Conservation (phyloP, 345 rosid genomes). For the Ceriops tagal region DNA sequence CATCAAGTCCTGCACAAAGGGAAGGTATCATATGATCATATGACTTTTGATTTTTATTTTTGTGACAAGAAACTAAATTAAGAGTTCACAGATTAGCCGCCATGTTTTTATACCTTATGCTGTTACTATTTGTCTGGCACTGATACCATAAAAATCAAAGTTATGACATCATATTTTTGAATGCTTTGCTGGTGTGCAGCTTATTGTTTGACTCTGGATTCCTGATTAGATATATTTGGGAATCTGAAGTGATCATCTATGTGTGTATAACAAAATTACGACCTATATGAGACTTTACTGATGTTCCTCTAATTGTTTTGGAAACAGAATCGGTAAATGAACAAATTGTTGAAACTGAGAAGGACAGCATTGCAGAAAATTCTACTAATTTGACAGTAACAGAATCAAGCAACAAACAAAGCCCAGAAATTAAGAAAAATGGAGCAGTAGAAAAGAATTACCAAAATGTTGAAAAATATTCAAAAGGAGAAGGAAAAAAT, state of each 20-base stretch:
- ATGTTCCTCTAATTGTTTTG: neutral
- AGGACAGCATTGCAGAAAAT: slow-evolving; percentile 9
- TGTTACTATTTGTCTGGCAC: neutral
- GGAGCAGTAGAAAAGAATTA: slow-evolving; percentile 16
- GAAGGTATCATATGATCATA: slow-evolving; percentile 19
- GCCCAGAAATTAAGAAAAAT: slow-evolving; percentile 16
- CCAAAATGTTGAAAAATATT: slow-evolving; percentile 11
- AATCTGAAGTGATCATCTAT: neutral
- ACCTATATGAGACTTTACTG: neutral
- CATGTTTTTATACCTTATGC: neutral
- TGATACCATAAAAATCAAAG: too few species aligned
- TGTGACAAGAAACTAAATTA: slow-evolving; percentile 1
- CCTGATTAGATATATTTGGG: neutral
- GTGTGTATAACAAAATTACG: neutral
- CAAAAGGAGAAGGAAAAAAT: slow-evolving; percentile 18
- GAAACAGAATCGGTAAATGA: slow-evolving; percentile 5
- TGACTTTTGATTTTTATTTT: neutral
- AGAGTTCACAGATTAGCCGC: neutral
- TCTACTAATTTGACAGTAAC: slow-evolving; percentile 8
- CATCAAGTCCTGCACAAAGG: slow-evolving; percentile 8
- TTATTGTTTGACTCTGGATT: neutral
- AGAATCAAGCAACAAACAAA: slow-evolving; percentile 15
- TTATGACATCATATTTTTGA: too few species aligned
- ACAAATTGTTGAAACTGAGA: neutral
- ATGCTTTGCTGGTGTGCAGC: neutral